A percentile compares a stretch with the other conserved stretches of the same genome.
These are phyloP conservation scores for Salicornia ramosissima DNA, from an alignment of 148 eudicot genomes.

Conservation along the genomic window DNA sequence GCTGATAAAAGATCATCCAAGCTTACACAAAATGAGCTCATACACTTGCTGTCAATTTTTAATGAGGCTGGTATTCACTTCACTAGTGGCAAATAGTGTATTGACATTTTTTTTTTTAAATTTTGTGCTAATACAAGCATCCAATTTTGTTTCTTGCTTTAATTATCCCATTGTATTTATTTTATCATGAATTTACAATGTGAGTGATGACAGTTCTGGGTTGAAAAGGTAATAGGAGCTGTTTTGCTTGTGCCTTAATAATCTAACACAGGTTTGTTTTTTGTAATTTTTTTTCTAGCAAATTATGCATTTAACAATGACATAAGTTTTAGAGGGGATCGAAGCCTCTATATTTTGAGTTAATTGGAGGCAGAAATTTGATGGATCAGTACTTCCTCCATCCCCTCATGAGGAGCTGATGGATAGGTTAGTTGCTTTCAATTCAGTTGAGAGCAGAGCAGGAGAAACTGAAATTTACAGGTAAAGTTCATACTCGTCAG, in stretches of 20 bases:
- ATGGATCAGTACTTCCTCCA: no score
- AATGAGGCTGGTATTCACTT: slow-evolving; percentile 85
- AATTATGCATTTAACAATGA: no score
- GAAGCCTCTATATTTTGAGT: no score
- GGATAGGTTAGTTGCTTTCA: no score
- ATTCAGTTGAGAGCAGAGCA: no score
- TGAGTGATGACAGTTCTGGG: background rate
- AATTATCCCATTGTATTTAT: background rate
- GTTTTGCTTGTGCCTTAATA: background rate
- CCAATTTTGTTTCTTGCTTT: slow-evolving; percentile 24
- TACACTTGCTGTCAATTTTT: slow-evolving; percentile 71
- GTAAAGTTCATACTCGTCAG: no score
- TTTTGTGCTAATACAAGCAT: background rate
- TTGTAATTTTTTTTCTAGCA: no score
- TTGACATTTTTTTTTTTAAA: background rate
- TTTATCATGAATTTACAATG: background rate
- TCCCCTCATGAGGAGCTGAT: no score
- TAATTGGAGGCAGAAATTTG: no score
- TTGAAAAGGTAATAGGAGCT: background rate
- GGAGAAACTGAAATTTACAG: no score
- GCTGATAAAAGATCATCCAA: slow-evolving; percentile 87
- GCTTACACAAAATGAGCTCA: slow-evolving; percentile 84
- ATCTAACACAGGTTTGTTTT: no score
- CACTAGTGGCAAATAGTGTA: slow-evolving; percentile 23
- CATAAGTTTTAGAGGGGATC: no score